Conservation (phyloP, 768 basidiomycete genomes). For the Amanita fuliginea region DNA sequence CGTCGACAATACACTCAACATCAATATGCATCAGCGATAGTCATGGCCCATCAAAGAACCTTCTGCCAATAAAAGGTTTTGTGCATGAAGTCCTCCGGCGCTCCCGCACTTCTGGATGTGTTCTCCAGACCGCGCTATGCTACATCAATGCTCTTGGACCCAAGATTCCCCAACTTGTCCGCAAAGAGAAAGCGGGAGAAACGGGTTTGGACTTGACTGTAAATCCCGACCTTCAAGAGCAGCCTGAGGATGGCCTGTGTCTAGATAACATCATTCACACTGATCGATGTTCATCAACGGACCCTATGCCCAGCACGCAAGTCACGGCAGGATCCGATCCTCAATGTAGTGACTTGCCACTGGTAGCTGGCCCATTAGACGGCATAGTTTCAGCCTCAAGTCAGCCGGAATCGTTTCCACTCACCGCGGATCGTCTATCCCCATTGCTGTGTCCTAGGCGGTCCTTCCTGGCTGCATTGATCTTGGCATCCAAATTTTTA, state of each 20-base stretch:
- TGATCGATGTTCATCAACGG: background rate
- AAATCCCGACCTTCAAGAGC: slow-evolving; percentile 29
- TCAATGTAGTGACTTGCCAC: background rate
- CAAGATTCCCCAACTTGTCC: slow-evolving; percentile 54
- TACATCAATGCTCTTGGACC: slow-evolving; percentile 77
- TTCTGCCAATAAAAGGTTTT: slow-evolving; percentile 61
- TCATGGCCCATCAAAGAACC: slow-evolving; percentile 7
- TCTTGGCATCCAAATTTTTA: slow-evolving; percentile 85
- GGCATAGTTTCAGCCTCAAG: slow-evolving; percentile 12
- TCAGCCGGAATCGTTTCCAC: slow-evolving; percentile 1
- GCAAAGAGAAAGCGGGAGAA: slow-evolving; percentile 35
- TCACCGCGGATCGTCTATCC: slow-evolving; percentile 42
- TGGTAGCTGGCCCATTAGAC: background rate
- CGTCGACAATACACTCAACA: slow-evolving; percentile 3
- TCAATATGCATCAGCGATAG: slow-evolving; percentile 11
- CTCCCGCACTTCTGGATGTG: slow-evolving; percentile 73
- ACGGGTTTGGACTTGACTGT: slow-evolving; percentile 27
- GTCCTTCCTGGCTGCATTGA: slow-evolving; percentile 79
- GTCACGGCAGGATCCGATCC: background rate
- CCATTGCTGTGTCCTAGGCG: slow-evolving; percentile 83
- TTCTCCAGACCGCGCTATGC: slow-evolving; percentile 80
- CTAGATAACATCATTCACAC: slow-evolving; percentile 11
- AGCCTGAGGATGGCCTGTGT: slow-evolving; percentile 20
- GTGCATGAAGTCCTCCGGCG: slow-evolving; percentile 85
- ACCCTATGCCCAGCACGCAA: background rate